Conservation (phyloP, 768 basidiomycete genomes). For the Leccinum incarnatum region DNA sequence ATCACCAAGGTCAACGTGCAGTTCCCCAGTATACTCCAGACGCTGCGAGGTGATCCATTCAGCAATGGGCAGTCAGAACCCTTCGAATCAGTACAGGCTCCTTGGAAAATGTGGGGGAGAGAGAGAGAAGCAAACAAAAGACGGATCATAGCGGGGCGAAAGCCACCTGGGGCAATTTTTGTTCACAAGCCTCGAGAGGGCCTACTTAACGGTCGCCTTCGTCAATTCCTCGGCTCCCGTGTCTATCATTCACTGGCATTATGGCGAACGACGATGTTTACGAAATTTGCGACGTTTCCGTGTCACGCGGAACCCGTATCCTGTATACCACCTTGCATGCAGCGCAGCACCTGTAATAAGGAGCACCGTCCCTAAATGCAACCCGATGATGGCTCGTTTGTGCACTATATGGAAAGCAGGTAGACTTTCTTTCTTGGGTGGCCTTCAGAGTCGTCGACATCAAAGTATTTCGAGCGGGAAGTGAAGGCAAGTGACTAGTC, state of each 20-base stretch:
- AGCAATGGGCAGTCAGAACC: background rate
- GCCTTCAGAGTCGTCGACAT: background rate
- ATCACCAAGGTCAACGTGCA: background rate
- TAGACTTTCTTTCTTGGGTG: background rate
- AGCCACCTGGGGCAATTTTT: background rate
- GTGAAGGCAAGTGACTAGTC: background rate
- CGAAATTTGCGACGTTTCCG: background rate
- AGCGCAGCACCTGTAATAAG: background rate
- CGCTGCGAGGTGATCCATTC: background rate
- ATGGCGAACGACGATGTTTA: background rate
- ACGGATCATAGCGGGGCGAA: background rate
- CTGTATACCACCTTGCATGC: background rate
- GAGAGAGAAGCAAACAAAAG: background rate
- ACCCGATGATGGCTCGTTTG: background rate
- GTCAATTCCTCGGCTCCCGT: background rate
- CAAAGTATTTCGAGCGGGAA: background rate
- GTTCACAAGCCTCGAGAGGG: background rate
- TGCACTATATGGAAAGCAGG: background rate
- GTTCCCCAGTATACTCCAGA: background rate
- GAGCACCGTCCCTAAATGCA: background rate
- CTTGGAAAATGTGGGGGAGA: background rate
- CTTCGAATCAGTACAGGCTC: background rate
- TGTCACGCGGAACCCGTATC: background rate
- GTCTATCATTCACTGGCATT: background rate
- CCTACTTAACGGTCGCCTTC: background rate